These are phyloP conservation scores for Yueomyces sp. DNA, from an alignment of 805 yeast species.

Conservation along the genomic window DNA sequence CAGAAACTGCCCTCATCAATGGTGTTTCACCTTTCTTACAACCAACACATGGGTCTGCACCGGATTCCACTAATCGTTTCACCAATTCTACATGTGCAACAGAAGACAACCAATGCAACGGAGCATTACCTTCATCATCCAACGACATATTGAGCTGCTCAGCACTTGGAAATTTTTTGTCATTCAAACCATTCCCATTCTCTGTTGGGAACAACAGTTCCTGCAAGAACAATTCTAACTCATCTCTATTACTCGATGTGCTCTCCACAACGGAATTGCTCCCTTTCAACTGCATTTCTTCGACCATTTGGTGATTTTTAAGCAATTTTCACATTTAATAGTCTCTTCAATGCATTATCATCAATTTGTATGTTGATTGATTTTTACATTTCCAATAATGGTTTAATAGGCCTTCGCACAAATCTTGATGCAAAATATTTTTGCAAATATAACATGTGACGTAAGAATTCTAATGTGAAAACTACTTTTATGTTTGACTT, in stretches of 20 bases:
- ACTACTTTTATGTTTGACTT: no score
- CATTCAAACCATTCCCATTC: constrained; percentile 1
- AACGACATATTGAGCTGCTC: constrained; percentile 66
- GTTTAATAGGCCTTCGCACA: no score
- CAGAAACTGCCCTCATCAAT: constrained; percentile 56
- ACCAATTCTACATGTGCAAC: constrained; percentile 67
- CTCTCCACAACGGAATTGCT: neutral
- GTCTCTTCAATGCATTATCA: no score
- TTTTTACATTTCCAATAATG: no score
- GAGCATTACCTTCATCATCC: constrained; percentile 87
- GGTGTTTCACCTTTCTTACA: constrained; percentile 85
- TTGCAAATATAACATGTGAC: no score
- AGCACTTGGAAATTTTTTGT: constrained; percentile 11
- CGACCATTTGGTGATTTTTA: no score
- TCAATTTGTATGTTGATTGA: no score
- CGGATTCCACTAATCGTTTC: constrained; percentile 48
- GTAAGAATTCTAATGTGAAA: no score
- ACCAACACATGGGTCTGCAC: constrained; percentile 51
- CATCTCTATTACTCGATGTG: neutral
- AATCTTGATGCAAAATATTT: no score
- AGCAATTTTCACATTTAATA: no score
- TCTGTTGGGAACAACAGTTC: constrained; percentile 15
- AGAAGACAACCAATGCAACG: constrained; percentile 93
- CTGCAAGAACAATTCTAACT: constrained; percentile 21
- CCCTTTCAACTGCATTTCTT: no score